A percentile compares a stretch with the other conserved stretches of the same genome.
These are phyloP conservation scores for Candida suzukii DNA, from an alignment of 805 yeast genomes.

Conservation along the genomic window DNA sequence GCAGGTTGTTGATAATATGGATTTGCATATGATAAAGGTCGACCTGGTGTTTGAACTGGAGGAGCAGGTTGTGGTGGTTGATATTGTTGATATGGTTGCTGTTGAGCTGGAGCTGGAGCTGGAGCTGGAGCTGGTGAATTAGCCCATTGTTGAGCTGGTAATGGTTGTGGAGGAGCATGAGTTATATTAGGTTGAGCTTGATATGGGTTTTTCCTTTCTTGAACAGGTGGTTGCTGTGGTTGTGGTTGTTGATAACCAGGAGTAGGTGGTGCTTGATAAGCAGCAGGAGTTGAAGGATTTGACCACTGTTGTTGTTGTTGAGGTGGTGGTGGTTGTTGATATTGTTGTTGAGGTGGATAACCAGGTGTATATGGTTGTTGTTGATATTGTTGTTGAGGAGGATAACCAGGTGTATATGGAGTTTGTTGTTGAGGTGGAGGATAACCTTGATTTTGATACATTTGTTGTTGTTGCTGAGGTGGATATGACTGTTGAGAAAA, in stretches of 20 bases:
- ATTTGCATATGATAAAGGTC: not conserved
- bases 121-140: constrained; percentile 7
- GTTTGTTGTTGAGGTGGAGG: constrained; percentile 9
- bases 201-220: too few species aligned
- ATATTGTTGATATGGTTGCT: not conserved
- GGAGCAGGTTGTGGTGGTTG: not conserved
- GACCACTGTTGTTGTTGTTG: constrained; percentile 6
- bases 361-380: constrained; percentile 4
- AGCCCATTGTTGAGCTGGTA: constrained; percentile 2
- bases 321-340: constrained; percentile 3
- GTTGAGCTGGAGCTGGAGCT: constrained; percentile 2
- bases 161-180: not conserved
- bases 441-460: constrained; percentile 9
- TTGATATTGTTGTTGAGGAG: constrained; percentile 7
- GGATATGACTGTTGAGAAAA: too few species aligned
- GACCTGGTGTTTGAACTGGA: not conserved
- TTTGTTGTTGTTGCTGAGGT: constrained; percentile 3
- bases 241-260: constrained; percentile 14
- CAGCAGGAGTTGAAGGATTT: too few species aligned
- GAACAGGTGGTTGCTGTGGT: constrained; percentile 1
- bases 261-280: constrained; percentile 18
- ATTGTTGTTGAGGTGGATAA: constrained; percentile 8
- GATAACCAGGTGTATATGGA: constrained; percentile 8
- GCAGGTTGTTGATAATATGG: not conserved
- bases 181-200: not conserved